A percentile compares a stretch with the other conserved stretches of the same genome.
These are phyloP conservation scores for Neurospora hispaniola DNA, from an alignment of 495 filamentous ascomycete genomes.

Conservation along the genomic window DNA sequence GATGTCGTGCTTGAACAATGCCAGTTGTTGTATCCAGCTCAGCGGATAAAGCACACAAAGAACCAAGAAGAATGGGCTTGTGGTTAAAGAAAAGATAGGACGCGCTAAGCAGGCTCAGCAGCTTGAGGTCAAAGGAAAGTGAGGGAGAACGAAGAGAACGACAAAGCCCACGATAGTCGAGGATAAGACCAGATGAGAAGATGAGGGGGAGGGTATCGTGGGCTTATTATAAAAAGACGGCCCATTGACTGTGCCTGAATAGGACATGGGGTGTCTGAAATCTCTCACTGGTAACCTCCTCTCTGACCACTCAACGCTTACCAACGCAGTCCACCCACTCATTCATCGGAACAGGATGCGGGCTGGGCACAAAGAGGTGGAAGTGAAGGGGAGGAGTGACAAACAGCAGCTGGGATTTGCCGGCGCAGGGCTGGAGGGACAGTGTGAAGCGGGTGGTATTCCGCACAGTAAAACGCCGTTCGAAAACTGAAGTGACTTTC, in stretches of 20 bases:
- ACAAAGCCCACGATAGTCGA: constrained; percentile 2
- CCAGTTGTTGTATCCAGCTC: not conserved
- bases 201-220: not conserved
- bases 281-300: not conserved
- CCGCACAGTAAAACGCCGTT: not conserved
- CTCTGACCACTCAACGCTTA: not conserved
- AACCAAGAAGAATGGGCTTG: not conserved
- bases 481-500: not conserved
- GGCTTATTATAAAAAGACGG: not conserved
- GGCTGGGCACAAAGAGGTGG: not conserved
- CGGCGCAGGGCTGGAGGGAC: not conserved
- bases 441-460: not conserved
- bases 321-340: not conserved
- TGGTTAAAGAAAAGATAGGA: constrained; percentile 12
- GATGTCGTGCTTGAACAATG: not conserved
- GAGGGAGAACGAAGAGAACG: constrained; percentile 10
- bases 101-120: constrained; percentile 9
- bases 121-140: constrained; percentile 7
- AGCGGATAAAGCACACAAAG: not conserved
- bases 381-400: not conserved
- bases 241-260: not conserved
- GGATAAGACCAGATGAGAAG: not conserved
- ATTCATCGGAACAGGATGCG: not conserved
- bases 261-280: not conserved
- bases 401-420: not conserved